Conservation (phyloP, 140 eudicot species). For the Erigeron philadelphicus region DNA sequence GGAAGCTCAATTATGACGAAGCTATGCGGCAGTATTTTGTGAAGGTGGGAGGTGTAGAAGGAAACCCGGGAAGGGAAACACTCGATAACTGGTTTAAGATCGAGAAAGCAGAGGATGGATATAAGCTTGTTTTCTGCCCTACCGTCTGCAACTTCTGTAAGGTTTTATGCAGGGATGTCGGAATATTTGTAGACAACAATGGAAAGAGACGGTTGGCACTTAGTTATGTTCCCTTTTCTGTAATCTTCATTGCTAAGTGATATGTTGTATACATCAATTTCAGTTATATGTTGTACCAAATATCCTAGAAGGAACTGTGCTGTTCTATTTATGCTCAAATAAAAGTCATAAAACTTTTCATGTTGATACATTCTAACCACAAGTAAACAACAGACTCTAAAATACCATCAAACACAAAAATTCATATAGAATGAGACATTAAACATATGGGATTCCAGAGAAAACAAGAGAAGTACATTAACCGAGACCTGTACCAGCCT, state of each 20-base stretch:
- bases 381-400: neutral
- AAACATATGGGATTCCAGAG: neutral
- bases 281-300: slow-evolving; percentile 2
- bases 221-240: slow-evolving; percentile 32
- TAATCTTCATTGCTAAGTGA: slow-evolving; percentile 22
- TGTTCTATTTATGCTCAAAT: slow-evolving; percentile 13
- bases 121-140: slow-evolving; percentile 50
- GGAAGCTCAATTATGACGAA: slow-evolving; percentile 37
- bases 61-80: slow-evolving; percentile 47
- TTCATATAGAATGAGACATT: neutral
- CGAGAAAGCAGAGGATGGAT: slow-evolving; percentile 34
- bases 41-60: slow-evolving; percentile 41
- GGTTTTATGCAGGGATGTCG: slow-evolving; percentile 45
- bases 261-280: neutral
- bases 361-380: slow-evolving; percentile 9
- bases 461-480: slow-evolving; percentile 24
- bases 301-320: neutral
- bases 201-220: slow-evolving; percentile 39
- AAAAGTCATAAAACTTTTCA: slow-evolving; percentile 14
- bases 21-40: slow-evolving; percentile 27
- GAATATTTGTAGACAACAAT: slow-evolving; percentile 24
- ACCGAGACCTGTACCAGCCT: slow-evolving; percentile 56
- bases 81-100: slow-evolving; percentile 49
- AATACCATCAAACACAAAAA: neutral
- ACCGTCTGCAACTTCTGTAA: slow-evolving; percentile 43